phyloP scores from a whole-genome alignment of 78 protist species.

The Dictyostelium capitatum region DNA sequence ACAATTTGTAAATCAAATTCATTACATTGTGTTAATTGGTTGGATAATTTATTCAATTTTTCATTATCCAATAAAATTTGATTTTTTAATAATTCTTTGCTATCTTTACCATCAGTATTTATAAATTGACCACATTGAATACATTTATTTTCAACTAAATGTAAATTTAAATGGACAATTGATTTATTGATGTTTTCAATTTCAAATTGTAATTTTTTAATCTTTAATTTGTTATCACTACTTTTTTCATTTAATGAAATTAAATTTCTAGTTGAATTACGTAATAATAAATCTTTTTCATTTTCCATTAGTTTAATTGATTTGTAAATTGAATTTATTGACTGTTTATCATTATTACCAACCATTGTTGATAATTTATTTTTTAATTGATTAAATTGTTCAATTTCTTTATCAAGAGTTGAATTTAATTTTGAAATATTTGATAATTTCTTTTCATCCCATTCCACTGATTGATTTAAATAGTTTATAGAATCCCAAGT shows the following conservation, averaged over 20 bases:
- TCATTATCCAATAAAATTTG: too few species aligned
- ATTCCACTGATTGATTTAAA: not conserved
- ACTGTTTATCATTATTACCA: not conserved
- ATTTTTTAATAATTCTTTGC: not conserved
- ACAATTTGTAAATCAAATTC: too few species aligned
- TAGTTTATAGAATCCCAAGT: slow-evolving; percentile 53
- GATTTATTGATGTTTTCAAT: not conserved
- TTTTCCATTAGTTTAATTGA: not conserved
- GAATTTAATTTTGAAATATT: not conserved
- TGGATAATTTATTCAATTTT: too few species aligned
- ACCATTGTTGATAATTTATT: not conserved
- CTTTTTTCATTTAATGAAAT: not conserved
- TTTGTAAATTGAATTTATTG: not conserved
- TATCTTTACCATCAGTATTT: not conserved
- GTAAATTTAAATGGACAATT: not conserved
- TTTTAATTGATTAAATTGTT: not conserved
- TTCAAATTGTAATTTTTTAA: not conserved
- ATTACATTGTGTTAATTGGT: too few species aligned
- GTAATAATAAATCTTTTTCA: not conserved
- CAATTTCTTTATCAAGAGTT: not conserved
- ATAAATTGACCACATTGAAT: slow-evolving; percentile 34
- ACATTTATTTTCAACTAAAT: not conserved
- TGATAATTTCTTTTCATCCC: not conserved
- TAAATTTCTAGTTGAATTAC: not conserved
- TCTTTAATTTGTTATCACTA: not conserved